Percentiles rank a stretch among this genome's conserved stretches.
phyloP scores from a whole-genome alignment of 495 filamentous ascomycete genomes.

The Aspergillus sclerotioniger region DNA sequence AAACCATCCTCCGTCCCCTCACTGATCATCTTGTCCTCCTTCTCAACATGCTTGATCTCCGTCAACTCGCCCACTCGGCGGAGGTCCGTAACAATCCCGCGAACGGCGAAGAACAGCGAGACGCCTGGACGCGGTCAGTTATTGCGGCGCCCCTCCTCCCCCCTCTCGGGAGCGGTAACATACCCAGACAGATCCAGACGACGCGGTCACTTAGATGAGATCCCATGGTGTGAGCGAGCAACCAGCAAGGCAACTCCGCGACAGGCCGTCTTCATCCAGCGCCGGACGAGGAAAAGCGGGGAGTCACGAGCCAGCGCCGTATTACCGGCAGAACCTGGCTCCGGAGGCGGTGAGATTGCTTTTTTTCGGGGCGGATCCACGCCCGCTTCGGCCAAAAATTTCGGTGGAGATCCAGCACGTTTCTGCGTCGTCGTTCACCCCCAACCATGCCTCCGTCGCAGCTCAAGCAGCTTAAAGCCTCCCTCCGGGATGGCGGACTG shows the following conservation, averaged over 20 bases:
- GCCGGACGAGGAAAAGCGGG: conserved; percentile 28
- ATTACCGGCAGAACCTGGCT: conserved; percentile 33
- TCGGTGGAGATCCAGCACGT: conserved; percentile 15
- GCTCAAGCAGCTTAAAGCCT: conserved; percentile 90
- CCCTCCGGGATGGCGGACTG: conserved; percentile 81
- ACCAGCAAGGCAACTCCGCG: neutral
- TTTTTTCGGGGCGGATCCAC: conserved; percentile 30
- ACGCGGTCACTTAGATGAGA: conserved; percentile 41
- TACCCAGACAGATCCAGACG: conserved; percentile 48
- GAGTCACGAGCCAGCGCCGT: conserved; percentile 14
- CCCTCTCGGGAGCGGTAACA: neutral
- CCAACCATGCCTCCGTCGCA: conserved; percentile 86
- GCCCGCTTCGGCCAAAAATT: conserved; percentile 24
- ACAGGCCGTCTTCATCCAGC: neutral
- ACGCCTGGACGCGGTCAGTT: conserved; percentile 32
- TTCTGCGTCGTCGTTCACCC: conserved; percentile 11
- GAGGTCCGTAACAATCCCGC: conserved; percentile 46
- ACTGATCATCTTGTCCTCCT: conserved; percentile 44
- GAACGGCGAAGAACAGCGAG: conserved; percentile 46
- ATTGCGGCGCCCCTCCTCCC: neutral
- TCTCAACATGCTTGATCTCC: conserved; percentile 47
- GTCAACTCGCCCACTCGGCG: conserved; percentile 46
- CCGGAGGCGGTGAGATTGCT: conserved; percentile 33
- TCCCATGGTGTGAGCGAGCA: conserved; percentile 29
- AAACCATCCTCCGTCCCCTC: conserved; percentile 50